Evolutionary conservation across 345 rosid genomes (phyloP).

Genomic region (thale cress (Arabidopsis thaliana)): DNA sequence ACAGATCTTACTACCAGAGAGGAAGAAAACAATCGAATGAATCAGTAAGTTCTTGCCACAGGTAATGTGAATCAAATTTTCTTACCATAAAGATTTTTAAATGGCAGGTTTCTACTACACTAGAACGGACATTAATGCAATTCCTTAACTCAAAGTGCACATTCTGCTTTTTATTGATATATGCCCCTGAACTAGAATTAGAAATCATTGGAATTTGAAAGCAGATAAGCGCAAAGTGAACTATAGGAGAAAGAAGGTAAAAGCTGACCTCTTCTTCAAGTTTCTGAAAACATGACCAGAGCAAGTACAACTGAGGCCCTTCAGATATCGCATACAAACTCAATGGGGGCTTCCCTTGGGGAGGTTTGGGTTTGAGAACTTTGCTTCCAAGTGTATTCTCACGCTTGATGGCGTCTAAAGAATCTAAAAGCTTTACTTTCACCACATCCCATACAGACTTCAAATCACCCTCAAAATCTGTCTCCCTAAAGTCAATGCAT

Average conservation of each 20-base stretch:
- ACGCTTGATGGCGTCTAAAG: conserved; percentile 59
- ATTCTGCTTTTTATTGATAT: not conserved
- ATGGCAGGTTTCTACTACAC: not conserved
- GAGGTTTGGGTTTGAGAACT: conserved; percentile 54
- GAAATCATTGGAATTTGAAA: conserved; percentile 9
- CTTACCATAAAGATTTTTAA: conserved; percentile 10
- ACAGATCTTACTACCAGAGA: not conserved
- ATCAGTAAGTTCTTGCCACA: not conserved
- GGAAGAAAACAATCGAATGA: not conserved
- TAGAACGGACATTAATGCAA: not conserved
- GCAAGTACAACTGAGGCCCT: conserved; percentile 70
- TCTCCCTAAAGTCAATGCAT: conserved; percentile 49
- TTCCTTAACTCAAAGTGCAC: conserved; percentile 16
- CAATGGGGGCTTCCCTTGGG: conserved; percentile 53
- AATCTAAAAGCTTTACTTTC: conserved; percentile 70
- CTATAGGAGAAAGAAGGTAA: conserved; percentile 39
- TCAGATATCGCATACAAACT: conserved; percentile 75
- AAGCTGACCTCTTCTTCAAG: conserved; percentile 84
- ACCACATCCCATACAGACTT: conserved; percentile 65
- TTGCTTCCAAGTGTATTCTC: conserved; percentile 49
- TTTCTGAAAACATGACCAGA: conserved; percentile 71
- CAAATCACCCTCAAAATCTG: conserved; percentile 48
- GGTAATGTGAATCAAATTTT: not conserved
- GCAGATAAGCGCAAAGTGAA: conserved; percentile 8
- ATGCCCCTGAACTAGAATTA: not conserved